Conservation (phyloP, 2,329 filamentous ascomycete genomes). For the Diatrype stigma region DNA sequence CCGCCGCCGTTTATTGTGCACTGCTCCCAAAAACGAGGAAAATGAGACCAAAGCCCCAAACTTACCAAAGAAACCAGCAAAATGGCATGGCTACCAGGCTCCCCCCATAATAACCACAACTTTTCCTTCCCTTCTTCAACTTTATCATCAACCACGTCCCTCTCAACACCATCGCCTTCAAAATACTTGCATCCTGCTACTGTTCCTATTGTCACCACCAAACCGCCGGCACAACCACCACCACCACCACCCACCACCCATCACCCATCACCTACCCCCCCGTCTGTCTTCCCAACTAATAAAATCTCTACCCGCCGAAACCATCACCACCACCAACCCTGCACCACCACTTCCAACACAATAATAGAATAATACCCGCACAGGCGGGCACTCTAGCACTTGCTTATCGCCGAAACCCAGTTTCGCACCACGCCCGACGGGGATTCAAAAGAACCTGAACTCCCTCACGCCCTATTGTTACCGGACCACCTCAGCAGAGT, state of each 20-base stretch:
- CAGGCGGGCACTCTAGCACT: background rate
- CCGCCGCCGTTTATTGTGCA: slow-evolving; percentile 23
- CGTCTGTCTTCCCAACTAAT: too few species aligned
- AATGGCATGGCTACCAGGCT: slow-evolving; percentile 15
- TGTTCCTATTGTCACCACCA: background rate
- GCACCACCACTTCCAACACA: slow-evolving; percentile 1
- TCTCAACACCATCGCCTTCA: slow-evolving; percentile 7
- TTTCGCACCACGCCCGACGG: background rate
- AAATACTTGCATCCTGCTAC: slow-evolving; percentile 4
- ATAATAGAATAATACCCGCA: background rate
- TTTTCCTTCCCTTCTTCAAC: slow-evolving; percentile 19
- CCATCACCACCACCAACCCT: slow-evolving; percentile 15
- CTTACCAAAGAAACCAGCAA: slow-evolving; percentile 26
- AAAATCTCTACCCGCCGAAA: background rate
- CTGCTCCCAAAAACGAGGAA: slow-evolving; percentile 25
- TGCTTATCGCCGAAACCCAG: background rate
- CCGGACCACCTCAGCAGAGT: background rate
- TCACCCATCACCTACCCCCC: too few species aligned
- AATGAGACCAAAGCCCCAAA: slow-evolving; percentile 35
- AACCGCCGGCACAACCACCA: too few species aligned
- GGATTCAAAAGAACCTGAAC: background rate
- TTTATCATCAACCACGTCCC: slow-evolving; percentile 14
- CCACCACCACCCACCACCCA: too few species aligned
- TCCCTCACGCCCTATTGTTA: background rate
- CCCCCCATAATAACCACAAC: slow-evolving; percentile 31